These are phyloP conservation scores for Aspergillus ibericus DNA, from an alignment of 2,329 filamentous ascomycete genomes.

Conservation along the genomic window DNA sequence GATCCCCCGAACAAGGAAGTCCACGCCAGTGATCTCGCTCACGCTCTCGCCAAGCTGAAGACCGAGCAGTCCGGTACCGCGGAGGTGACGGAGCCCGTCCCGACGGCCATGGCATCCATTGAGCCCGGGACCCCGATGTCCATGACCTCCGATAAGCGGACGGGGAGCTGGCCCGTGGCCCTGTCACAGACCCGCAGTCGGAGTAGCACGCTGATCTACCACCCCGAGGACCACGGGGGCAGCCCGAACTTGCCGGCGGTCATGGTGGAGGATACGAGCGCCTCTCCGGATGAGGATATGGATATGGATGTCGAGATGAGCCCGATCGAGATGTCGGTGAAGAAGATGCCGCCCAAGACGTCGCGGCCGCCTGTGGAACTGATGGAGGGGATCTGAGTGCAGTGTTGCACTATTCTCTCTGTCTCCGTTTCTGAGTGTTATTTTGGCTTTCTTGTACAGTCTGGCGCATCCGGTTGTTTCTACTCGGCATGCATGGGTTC, in stretches of 20 bases:
- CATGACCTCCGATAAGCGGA: slow-evolving; percentile 34
- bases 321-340: slow-evolving; percentile 43
- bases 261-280: slow-evolving; percentile 61
- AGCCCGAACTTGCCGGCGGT: slow-evolving; percentile 62
- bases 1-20: slow-evolving; percentile 66
- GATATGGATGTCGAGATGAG: slow-evolving; percentile 49
- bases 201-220: slow-evolving; percentile 62
- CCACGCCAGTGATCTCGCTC: slow-evolving; percentile 61
- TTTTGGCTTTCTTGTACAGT: too few species aligned
- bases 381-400: slow-evolving; percentile 43
- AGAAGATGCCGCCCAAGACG: slow-evolving; percentile 53
- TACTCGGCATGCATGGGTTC: too few species aligned
- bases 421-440: neutral
- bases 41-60: slow-evolving; percentile 55
- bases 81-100: neutral
- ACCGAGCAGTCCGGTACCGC: slow-evolving; percentile 22
- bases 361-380: slow-evolving; percentile 57
- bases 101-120: too few species aligned
- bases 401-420: neutral
- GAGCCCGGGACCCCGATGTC: slow-evolving; percentile 36
- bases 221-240: slow-evolving; percentile 62
- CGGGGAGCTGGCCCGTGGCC: slow-evolving; percentile 31
- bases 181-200: slow-evolving; percentile 43
- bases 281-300: slow-evolving; percentile 46
- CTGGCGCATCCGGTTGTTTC: too few species aligned